phyloP scores from a whole-genome alignment of 495 filamentous ascomycete genomes.

The Neurospora sublineolata region DNA sequence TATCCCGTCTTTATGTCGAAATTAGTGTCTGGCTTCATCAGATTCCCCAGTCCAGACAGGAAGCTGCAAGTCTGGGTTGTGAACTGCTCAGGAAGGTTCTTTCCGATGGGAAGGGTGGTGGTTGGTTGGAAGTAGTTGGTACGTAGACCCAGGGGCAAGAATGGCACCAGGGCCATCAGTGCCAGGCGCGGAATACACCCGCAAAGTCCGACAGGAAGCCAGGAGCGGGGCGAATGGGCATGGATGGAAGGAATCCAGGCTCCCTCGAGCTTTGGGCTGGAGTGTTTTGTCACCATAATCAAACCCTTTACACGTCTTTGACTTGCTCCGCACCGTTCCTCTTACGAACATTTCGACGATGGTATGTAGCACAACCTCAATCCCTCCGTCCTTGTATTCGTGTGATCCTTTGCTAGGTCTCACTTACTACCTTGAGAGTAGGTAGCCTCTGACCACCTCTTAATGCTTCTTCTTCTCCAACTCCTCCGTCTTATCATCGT shows the following conservation, averaged over 20 bases:
- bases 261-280: not conserved
- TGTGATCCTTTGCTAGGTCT: not conserved
- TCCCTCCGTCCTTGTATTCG: not conserved
- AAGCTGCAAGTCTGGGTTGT: not conserved
- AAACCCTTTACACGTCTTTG: too few species aligned
- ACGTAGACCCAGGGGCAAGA: too few species aligned
- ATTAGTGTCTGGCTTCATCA: not conserved
- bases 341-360: too few species aligned
- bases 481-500: conserved; percentile 26
- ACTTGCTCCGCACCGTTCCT: too few species aligned
- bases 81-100: too few species aligned
- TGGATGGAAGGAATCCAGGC: not conserved
- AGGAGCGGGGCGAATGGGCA: not conserved
- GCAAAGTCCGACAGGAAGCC: not conserved
- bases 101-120: too few species aligned
- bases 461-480: conserved; percentile 10
- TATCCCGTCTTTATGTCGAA: not conserved
- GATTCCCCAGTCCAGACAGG: not conserved
- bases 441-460: not conserved
- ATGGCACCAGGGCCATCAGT: too few species aligned
- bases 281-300: not conserved
- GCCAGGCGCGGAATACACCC: too few species aligned
- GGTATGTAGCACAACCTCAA: not conserved
- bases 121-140: too few species aligned
- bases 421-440: not conserved